Percentiles rank a stretch among this genome's conserved stretches.
These are phyloP conservation scores for Coemansia asiatica DNA, from an alignment of 192 early-diverging fungal genomes.

Conservation along the genomic window DNA sequence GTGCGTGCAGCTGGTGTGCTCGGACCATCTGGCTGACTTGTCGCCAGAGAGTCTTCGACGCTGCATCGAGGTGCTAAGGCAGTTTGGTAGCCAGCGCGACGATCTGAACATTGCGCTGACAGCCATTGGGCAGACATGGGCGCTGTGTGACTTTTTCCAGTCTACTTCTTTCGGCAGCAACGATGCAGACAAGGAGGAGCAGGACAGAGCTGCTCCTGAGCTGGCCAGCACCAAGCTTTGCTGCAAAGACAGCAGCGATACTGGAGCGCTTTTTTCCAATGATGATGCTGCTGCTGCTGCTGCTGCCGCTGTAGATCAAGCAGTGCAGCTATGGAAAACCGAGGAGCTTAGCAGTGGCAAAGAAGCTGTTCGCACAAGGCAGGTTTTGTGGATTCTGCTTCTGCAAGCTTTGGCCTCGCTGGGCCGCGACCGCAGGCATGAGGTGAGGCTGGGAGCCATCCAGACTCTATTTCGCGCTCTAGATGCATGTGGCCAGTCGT, in stretches of 20 bases:
- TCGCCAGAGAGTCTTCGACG: conserved; percentile 70
- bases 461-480: conserved; percentile 95
- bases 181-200: too few relatives aligned
- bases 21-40: conserved; percentile 85
- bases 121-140: conserved; percentile 89
- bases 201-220: not conserved
- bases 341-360: conserved; percentile 21
- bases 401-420: conserved; percentile 77
- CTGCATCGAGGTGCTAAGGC: conserved; percentile 77
- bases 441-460: conserved; percentile 90
- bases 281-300: too few relatives aligned
- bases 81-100: conserved; percentile 79
- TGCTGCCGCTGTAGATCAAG: not conserved
- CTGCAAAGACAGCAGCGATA: conserved; percentile 6
- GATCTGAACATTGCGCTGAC: conserved; percentile 96
- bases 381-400: conserved; percentile 89
- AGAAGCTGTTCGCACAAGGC: conserved; percentile 11
- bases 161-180: conserved; percentile 58
- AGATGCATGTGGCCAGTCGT: conserved; percentile 75
- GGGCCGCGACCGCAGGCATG: conserved; percentile 81
- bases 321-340: conserved; percentile 21
- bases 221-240: conserved; percentile 16
- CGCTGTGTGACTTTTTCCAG: conserved; percentile 85
- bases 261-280: too few relatives aligned
- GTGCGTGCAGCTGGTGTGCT: conserved; percentile 91